Evolutionary conservation across 2,329 filamentous ascomycete genomes (phyloP).

Genomic region (Aspergillus flavus): DNA sequence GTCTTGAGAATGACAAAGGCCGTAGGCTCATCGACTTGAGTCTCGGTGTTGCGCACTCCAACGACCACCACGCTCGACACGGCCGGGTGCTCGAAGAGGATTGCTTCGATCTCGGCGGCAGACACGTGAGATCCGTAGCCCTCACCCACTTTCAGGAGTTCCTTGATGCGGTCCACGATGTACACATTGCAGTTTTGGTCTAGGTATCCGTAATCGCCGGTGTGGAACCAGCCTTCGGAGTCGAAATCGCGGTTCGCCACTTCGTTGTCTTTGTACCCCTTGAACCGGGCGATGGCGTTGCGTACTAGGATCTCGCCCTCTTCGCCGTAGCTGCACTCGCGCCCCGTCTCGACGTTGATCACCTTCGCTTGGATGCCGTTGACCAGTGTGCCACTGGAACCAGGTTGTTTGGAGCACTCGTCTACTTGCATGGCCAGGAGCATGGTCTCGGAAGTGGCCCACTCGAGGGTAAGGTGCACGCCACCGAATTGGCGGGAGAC

Average conservation of each 20-base stretch:
- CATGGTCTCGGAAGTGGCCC: constrained; percentile 28
- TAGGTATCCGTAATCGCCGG: constrained; percentile 26
- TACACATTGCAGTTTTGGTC: constrained; percentile 27
- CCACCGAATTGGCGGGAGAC: constrained; percentile 23
- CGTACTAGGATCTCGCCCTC: constrained; percentile 27
- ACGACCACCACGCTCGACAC: constrained; percentile 39
- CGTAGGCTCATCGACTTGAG: not conserved
- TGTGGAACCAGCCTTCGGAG: constrained; percentile 27
- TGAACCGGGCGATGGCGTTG: constrained; percentile 19
- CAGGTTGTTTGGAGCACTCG: constrained; percentile 13
- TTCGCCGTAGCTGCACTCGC: constrained; percentile 17
- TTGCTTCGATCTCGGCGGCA: constrained; percentile 37
- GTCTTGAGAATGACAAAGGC: not conserved
- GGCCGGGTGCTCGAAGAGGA: constrained; percentile 32
- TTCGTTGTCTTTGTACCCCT: constrained; percentile 26
- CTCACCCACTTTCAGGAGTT: constrained; percentile 40
- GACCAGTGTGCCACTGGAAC: constrained; percentile 26
- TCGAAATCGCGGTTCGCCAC: constrained; percentile 22
- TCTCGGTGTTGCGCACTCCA: constrained; percentile 12
- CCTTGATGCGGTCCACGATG: constrained; percentile 26
- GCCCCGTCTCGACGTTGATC: constrained; percentile 21
- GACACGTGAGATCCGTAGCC: constrained; percentile 39
- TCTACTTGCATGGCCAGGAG: constrained; percentile 29
- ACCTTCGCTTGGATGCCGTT: constrained; percentile 20
- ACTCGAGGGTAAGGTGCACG: constrained; percentile 25